Base-by-base conservation (phyloP, 2,329 filamentous ascomycete species). In the Microdochium paspali region DNA sequence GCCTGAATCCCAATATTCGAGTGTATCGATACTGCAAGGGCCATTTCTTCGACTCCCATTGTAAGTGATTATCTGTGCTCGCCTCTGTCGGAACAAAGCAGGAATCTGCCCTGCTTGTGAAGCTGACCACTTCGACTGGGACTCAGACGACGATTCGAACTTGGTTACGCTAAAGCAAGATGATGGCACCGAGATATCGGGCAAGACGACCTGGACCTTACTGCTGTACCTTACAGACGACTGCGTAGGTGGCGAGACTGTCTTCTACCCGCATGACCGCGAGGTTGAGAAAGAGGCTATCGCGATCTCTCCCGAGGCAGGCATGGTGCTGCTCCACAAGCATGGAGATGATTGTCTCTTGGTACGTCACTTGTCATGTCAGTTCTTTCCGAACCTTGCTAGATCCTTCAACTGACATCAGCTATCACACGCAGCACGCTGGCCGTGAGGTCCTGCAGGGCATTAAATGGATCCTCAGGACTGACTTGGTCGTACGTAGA, bases 31-130 rank as follows among this genome's bases (percentile, higher is more conserved):
- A 96, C 65, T 79, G 76, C 1, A 79, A 84, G 54, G 88, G 87
- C 0, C 90, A 96, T 61, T 95, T 90, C 63, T 96, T 96, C 62
- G 90, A 90, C 60, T 84, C 87, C 57, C 91, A 96, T 63, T 96
- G 88, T 91, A 77, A 58, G 84, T 77, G n/a, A n/a, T n/a, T n/a
- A n/a, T n/a, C n/a, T n/a, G n/a, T n/a, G n/a, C n/a, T n/a, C n/a
- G n/a, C n/a, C n/a, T n/a, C n/a, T n/a, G n/a, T n/a, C n/a, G n/a
- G n/a, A n/a, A n/a, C n/a, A n/a, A n/a, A n/a, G n/a, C n/a, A n/a
- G 26, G 18, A 21, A 10, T n/a, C 21, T 9, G 3, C 13, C 24
- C 3, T n/a, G 23, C 3, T 18, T 7, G 4, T 10, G 4, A 44
- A 44, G 43, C 51, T 49, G 31, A 43, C 18, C 12, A 7, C 32